Evolutionary conservation across 2,329 filamentous ascomycete genomes (phyloP).

Genomic region (Fusarium sp.): DNA sequence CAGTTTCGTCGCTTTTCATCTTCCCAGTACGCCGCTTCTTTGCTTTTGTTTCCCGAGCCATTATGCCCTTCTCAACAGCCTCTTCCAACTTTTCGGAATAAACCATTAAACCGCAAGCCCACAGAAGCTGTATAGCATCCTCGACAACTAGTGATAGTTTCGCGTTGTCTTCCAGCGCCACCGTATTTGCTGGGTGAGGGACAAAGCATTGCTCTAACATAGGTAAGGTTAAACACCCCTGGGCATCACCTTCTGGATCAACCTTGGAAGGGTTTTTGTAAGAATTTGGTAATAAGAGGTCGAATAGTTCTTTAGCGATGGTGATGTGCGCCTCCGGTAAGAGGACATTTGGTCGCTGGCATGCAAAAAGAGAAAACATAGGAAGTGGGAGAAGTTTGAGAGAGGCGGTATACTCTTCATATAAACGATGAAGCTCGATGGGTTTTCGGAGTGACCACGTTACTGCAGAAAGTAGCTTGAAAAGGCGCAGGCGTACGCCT

Average conservation of each 20-base stretch:
- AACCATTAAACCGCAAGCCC: slow-evolving; percentile 52
- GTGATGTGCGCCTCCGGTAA: slow-evolving; percentile 58
- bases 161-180: slow-evolving; percentile 75
- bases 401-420: slow-evolving; percentile 68
- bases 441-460: slow-evolving; percentile 61
- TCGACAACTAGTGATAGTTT: slow-evolving; percentile 79
- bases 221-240: slow-evolving; percentile 57
- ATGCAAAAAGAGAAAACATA: slow-evolving; percentile 68
- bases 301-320: slow-evolving; percentile 61
- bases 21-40: slow-evolving; percentile 57
- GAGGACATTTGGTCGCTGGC: slow-evolving; percentile 54
- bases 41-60: slow-evolving; percentile 63
- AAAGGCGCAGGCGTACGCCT: slow-evolving; percentile 71
- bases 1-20: slow-evolving; percentile 52
- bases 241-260: slow-evolving; percentile 54
- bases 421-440: slow-evolving; percentile 65
- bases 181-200: slow-evolving; percentile 72
- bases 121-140: slow-evolving; percentile 69
- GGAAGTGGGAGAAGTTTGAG: slow-evolving; percentile 70
- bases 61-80: slow-evolving; percentile 62
- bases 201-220: slow-evolving; percentile 73
- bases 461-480: slow-evolving; percentile 67
- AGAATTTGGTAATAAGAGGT: slow-evolving; percentile 59
- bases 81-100: slow-evolving; percentile 55
- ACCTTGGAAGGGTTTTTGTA: slow-evolving; percentile 58